Base-by-base conservation (phyloP, 2,329 filamentous ascomycete genomes). In the Aureobasidium sp. region DNA sequence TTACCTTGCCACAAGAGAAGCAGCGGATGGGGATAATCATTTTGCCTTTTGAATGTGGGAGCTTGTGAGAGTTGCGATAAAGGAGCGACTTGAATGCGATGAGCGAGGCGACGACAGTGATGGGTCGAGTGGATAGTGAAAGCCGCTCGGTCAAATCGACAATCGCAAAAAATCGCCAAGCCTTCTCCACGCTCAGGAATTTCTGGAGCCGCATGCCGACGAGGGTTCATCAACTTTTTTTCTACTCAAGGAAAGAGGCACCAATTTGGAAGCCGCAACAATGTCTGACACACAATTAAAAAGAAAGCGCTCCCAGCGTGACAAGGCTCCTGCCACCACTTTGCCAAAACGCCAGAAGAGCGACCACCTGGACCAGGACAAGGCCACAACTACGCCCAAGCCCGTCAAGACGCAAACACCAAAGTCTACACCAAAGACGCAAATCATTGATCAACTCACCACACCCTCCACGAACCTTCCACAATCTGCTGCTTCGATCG, bases 1-100 rank as follows among this genome's bases (percentile, higher is more conserved):
- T 64, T 78, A 96, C 94, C 90, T 99, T 99, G 77, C 94, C 94
- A 77, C 94, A 99, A 63, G 94, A 97, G 79, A 99, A 99, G 80
- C 94, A 99, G 69, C 94, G 91, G 68, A 99, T 90, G 2, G 94
- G 94, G 69, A 99, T 97, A 78, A 99, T 99, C 94, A 99, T 99
- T 12, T 51, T 61, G 57, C 52, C 2, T 39, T 36, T 46, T 8
- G 23, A 13, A 29, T 59, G 56, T 6, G 10, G 12, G 26, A 32
- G 39, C 6, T 23, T 15, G 12, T 37, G 34, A 37, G 34, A 37
- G 2, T 13, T 53, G 34, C 36, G 50, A 41, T 53, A 20, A 46
- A 37, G 34, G 34, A 37, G 34, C 34, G 34, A 37, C 34, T 37
- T 37, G 34, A 37, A 37, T 37, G 34, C 34, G 34, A 37, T 15